These are phyloP conservation scores for Cyclaneusma minus DNA, from an alignment of 2,329 filamentous ascomycete species.

Conservation along the genomic window DNA sequence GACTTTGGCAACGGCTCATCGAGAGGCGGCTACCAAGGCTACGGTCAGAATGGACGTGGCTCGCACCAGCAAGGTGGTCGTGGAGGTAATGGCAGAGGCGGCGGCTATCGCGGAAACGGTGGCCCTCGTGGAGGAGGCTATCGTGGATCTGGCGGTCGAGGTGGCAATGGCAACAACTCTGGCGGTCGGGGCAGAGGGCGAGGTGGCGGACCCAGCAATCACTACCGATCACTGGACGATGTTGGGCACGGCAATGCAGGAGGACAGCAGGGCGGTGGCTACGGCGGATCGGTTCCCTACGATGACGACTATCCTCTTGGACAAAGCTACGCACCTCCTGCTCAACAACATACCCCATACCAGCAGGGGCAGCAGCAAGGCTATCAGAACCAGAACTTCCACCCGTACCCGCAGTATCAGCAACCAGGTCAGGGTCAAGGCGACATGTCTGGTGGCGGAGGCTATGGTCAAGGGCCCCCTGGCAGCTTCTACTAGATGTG, in stretches of 20 bases:
- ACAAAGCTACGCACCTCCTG: conserved; percentile 5
- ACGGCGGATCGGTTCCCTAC: conserved; percentile 17
- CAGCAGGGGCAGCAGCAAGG: conserved; percentile 17
- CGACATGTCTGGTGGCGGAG: conserved; percentile 7
- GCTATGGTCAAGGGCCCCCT: no score
- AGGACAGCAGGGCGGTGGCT: conserved; percentile 14
- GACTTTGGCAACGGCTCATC: conserved; percentile 27
- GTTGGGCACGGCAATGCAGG: conserved; percentile 29
- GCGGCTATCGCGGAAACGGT: conserved; percentile 24
- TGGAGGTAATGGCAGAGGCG: conserved; percentile 17
- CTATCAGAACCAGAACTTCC: conserved; percentile 17
- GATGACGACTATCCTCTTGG: conserved; percentile 16
- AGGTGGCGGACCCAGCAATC: conserved; percentile 30
- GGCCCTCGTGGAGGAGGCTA: conserved; percentile 23
- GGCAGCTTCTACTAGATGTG: no score
- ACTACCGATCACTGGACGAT: conserved; percentile 56
- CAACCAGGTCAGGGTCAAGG: conserved; percentile 11
- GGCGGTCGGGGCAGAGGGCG: conserved; percentile 25
- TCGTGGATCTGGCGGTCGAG: conserved; percentile 14
- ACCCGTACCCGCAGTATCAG: conserved; percentile 16
- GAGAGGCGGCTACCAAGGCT: conserved; percentile 19
- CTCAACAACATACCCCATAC: conserved; percentile 16
- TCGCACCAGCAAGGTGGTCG: conserved; percentile 16
- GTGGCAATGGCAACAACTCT: conserved; percentile 25
- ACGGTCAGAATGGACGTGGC: conserved; percentile 17